Percentiles rank a stretch among this genome's conserved stretches.
phyloP scores from a whole-genome alignment of 192 early-diverging fungal species.

The Funneliformis mosseae region DNA sequence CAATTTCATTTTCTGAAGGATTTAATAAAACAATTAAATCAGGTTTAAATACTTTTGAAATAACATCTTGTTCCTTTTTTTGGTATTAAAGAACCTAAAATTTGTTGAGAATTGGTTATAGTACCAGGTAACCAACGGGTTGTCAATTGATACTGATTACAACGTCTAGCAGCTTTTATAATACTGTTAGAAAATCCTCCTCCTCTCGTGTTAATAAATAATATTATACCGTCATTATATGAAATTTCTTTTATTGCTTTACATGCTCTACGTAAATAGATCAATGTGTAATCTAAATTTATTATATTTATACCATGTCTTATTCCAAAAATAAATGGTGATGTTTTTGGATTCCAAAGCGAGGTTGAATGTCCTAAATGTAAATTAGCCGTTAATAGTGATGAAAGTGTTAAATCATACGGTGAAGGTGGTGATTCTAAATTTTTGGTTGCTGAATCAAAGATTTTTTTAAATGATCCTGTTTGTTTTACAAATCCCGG shows the following conservation, averaged over 20 bases:
- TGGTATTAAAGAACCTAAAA: conserved; percentile 61
- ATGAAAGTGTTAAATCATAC: conserved; percentile 62
- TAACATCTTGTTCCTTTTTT: conserved; percentile 44
- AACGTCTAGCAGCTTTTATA: conserved; percentile 76
- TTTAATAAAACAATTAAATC: conserved; percentile 85
- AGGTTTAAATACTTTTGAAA: conserved; percentile 64
- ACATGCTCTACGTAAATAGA: conserved; percentile 78
- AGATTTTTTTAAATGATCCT: conserved; percentile 2
- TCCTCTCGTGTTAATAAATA: conserved; percentile 86
- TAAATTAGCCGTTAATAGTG: conserved; percentile 77
- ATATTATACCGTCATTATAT: conserved; percentile 73
- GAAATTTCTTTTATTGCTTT: conserved; percentile 72
- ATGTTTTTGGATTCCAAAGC: conserved; percentile 77
- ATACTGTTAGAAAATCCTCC: conserved; percentile 62
- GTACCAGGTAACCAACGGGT: conserved; percentile 86
- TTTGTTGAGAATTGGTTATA: conserved; percentile 79
- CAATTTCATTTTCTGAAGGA: conserved; percentile 77
- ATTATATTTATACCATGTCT: conserved; percentile 91
- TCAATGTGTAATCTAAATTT: conserved; percentile 90
- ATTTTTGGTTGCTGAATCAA: background rate
- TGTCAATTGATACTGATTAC: conserved; percentile 78
- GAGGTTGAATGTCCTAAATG: conserved; percentile 86
- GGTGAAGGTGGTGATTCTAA: conserved; percentile 37
- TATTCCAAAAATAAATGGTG: conserved; percentile 87
- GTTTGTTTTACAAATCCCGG: conserved; percentile 5